Conservation (phyloP, 139 green algal species). For the Chlorella sp. region DNA sequence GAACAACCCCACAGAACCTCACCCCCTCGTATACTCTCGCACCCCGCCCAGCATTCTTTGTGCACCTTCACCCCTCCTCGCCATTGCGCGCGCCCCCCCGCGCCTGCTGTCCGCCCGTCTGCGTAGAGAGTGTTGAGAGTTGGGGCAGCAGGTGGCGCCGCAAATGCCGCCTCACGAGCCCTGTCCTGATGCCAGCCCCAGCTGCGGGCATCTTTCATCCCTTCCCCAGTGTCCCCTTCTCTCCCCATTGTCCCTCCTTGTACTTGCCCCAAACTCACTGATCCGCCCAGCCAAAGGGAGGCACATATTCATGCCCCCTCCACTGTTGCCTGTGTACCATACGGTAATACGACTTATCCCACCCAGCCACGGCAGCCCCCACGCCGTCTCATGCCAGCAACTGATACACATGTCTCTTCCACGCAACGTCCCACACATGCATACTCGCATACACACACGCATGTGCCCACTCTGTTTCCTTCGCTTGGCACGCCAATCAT, state of each 20-base stretch:
- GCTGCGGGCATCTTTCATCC: background rate
- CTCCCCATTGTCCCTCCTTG: background rate
- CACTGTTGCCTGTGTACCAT: background rate
- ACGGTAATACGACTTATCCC: too few relatives aligned
- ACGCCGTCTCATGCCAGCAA: too few relatives aligned
- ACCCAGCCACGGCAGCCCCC: background rate
- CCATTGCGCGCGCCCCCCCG: too few relatives aligned
- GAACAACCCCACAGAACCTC: background rate
- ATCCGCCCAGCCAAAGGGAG: background rate
- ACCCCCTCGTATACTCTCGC: background rate
- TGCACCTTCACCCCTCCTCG: background rate
- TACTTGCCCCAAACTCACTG: slow-evolving; percentile 7
- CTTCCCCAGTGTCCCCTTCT: background rate
- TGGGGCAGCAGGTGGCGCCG: too few relatives aligned
- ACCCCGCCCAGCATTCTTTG: slow-evolving; percentile 1
- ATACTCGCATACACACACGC: too few relatives aligned
- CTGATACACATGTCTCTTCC: background rate
- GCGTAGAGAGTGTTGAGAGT: too few relatives aligned
- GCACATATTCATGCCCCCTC: background rate
- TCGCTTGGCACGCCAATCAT: too few relatives aligned
- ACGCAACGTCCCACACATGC: background rate
- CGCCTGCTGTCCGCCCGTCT: too few relatives aligned
- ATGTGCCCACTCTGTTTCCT: background rate
- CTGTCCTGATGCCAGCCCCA: background rate
- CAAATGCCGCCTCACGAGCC: background rate